Evolutionary conservation across 2,329 filamentous ascomycete genomes (phyloP).

Genomic region (Knufia fluminis): DNA sequence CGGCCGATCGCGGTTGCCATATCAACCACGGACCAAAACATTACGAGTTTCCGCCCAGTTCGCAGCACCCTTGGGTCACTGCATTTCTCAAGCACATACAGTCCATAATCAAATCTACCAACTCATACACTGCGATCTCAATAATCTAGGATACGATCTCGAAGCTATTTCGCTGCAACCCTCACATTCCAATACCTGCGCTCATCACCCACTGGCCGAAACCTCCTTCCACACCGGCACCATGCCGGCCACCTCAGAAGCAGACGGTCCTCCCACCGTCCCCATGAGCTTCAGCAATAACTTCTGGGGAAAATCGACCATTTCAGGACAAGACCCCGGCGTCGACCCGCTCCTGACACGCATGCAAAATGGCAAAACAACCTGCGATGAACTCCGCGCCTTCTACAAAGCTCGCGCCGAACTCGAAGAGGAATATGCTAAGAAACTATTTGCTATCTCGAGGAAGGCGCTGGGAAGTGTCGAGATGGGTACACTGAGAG

Average conservation of each 20-base stretch:
- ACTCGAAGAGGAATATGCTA: slow-evolving; percentile 93
- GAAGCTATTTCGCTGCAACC: background rate
- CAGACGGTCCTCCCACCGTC: slow-evolving; percentile 19
- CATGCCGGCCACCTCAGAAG: slow-evolving; percentile 7
- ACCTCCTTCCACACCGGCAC: slow-evolving; percentile 4
- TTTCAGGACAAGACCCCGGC: slow-evolving; percentile 58
- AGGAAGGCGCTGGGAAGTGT: slow-evolving; percentile 83
- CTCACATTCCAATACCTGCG: no score
- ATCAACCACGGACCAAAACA: no score
- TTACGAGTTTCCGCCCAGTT: no score
- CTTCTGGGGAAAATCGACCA: slow-evolving; percentile 87
- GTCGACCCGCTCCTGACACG: slow-evolving; percentile 84
- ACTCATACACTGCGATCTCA: no score
- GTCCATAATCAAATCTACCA: no score
- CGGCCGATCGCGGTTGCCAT: no score
- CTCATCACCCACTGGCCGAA: no score
- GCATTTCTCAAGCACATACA: no score
- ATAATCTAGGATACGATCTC: no score
- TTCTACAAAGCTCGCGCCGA: slow-evolving; percentile 88
- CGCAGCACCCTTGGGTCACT: no score
- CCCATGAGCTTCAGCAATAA: slow-evolving; percentile 68
- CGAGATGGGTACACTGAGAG: slow-evolving; percentile 72
- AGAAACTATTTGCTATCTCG: slow-evolving; percentile 75
- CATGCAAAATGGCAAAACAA: slow-evolving; percentile 89
- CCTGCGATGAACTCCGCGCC: slow-evolving; percentile 81